Evolutionary conservation across 2,329 filamentous ascomycete genomes (phyloP).

Genomic region (Exophiala phaeomuriformis): DNA sequence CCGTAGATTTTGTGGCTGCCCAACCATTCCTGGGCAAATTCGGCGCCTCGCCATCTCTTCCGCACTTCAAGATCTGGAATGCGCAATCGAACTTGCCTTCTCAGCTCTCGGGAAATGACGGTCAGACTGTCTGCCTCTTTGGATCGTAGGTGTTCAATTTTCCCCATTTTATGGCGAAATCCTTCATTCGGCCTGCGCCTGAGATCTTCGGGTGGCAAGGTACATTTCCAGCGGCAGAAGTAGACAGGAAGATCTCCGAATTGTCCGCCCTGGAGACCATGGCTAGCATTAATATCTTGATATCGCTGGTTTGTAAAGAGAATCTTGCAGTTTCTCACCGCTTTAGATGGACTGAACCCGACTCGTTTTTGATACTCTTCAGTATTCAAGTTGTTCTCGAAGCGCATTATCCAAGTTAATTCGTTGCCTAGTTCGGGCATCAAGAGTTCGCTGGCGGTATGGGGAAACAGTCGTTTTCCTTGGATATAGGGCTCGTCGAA

Average conservation of each 20-base stretch:
- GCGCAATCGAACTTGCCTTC: background rate
- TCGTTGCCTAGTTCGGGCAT: conserved; percentile 40
- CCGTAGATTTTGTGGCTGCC: background rate
- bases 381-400: background rate
- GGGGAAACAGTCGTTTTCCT: conserved; percentile 35
- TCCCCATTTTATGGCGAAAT: background rate
- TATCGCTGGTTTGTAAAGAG: conserved; percentile 51
- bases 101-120: background rate
- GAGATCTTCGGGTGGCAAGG: background rate
- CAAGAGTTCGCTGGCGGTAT: conserved; percentile 31
- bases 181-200: background rate
- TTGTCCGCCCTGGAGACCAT: conserved; percentile 28
- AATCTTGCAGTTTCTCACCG: conserved; percentile 41
- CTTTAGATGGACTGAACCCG: conserved; percentile 24
- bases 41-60: conserved; percentile 6
- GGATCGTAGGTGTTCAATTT: background rate
- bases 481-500: conserved; percentile 30
- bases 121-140: background rate
- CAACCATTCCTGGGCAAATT: background rate
- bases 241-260: background rate
- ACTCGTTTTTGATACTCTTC: conserved; percentile 28
- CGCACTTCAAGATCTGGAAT: conserved; percentile 1
- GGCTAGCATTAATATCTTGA: conserved; percentile 29
- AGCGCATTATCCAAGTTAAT: conserved; percentile 34
- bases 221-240: conserved; percentile 10